phyloP scores from a whole-genome alignment of 2,329 filamentous ascomycete species.

The Colletotrichum horii region DNA sequence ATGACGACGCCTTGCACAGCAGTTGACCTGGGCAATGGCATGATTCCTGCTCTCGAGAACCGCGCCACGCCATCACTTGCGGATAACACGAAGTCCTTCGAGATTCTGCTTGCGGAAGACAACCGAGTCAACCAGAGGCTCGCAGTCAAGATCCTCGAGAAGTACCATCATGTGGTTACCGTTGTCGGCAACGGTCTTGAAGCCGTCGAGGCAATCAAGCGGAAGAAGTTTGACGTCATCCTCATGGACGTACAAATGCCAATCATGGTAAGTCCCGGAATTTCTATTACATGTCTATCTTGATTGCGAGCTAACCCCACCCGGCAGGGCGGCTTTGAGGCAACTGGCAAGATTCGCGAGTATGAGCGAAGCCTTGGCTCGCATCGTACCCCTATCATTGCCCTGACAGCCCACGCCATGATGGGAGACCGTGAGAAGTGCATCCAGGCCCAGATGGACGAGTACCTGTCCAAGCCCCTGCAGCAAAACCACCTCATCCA shows the following conservation, averaged over 20 bases:
- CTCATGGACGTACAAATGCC: conserved; percentile 99
- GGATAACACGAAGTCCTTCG: conserved; percentile 93
- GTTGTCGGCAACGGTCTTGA: conserved; percentile 96
- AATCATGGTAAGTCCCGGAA: conserved; percentile 77
- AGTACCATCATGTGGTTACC: conserved; percentile 90
- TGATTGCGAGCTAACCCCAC: conserved; percentile 17
- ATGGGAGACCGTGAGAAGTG: conserved; percentile 97
- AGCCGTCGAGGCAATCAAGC: conserved; percentile 89
- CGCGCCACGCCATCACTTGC: conserved; percentile 88
- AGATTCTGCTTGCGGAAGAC: conserved; percentile 94
- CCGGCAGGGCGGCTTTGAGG: conserved; percentile 86
- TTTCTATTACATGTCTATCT: conserved; percentile 10
- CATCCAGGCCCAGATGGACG: conserved; percentile 98
- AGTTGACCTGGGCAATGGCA: conserved; percentile 93
- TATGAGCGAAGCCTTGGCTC: conserved; percentile 85
- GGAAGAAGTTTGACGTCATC: conserved; percentile 93
- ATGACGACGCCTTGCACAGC: conserved; percentile 97
- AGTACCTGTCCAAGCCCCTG: conserved; percentile 95
- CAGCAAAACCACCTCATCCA: conserved; percentile 98
- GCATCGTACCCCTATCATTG: conserved; percentile 91
- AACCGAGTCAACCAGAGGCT: conserved; percentile 97
- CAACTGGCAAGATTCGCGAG: conserved; percentile 94
- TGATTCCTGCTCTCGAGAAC: conserved; percentile 94
- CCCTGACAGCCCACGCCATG: conserved; percentile 97
- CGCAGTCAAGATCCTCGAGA: conserved; percentile 95